Evolutionary conservation across 73 alveolate species (phyloP).

Genomic region (Symbiodinium natans): DNA sequence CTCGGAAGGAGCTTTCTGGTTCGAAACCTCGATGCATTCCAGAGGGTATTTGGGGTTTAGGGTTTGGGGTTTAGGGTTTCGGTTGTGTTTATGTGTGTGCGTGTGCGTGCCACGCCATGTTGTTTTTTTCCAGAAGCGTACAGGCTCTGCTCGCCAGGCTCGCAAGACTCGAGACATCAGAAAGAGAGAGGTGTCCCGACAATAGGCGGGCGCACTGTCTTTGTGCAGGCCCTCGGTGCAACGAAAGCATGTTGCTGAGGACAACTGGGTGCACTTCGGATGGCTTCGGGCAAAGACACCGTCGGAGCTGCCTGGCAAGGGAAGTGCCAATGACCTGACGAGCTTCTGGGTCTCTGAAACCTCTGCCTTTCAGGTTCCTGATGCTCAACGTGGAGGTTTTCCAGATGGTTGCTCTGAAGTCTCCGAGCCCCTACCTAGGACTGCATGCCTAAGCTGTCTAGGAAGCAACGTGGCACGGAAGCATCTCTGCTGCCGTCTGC

Average conservation of each 20-base stretch:
- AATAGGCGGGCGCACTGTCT: too few relatives aligned
- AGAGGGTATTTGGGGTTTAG: too few relatives aligned
- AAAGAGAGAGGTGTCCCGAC: too few relatives aligned
- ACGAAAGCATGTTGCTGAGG: too few relatives aligned
- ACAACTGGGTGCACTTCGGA: slow-evolving; percentile 87
- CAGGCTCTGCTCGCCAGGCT: neutral
- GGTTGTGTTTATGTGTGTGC: neutral
- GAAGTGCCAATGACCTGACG: neutral
- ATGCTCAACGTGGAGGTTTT: slow-evolving; percentile 27
- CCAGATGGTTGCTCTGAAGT: slow-evolving; percentile 75
- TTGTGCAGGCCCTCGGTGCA: too few relatives aligned
- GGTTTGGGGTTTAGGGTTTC: neutral
- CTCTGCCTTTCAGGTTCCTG: neutral
- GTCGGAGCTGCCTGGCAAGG: neutral
- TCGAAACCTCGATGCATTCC: slow-evolving; percentile 9
- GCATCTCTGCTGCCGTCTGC: too few relatives aligned
- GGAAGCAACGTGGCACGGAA: neutral
- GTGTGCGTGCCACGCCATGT: neutral
- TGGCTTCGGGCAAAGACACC: slow-evolving; percentile 78
- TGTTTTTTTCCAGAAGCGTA: neutral
- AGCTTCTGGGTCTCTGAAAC: neutral
- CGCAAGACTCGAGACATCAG: neutral
- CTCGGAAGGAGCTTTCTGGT: slow-evolving; percentile 71
- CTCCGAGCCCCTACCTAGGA: slow-evolving; percentile 85
- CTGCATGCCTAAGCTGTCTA: too few relatives aligned